phyloP scores from a whole-genome alignment of 768 basidiomycete genomes.

The Mycena floridula region DNA sequence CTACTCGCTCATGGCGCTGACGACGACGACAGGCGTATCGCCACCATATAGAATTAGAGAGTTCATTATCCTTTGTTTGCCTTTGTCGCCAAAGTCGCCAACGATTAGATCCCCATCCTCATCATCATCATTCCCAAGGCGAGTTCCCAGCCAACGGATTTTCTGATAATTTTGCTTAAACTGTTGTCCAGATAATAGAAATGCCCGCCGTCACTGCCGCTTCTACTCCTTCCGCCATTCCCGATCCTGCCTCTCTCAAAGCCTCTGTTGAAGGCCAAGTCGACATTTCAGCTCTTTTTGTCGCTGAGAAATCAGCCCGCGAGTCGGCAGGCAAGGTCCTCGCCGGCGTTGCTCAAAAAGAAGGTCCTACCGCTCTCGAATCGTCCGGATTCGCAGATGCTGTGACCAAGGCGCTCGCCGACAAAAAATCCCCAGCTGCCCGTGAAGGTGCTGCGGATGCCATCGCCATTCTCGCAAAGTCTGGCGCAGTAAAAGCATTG shows the following conservation, averaged over 20 bases:
- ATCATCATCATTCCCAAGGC: conserved; percentile 33
- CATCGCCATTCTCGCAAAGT: conserved; percentile 57
- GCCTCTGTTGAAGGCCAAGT: conserved; percentile 54
- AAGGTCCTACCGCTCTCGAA: conserved; percentile 73
- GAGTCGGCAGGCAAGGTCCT: conserved; percentile 64
- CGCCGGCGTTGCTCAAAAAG: conserved; percentile 73
- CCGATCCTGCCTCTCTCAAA: conserved; percentile 68
- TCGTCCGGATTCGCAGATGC: conserved; percentile 67
- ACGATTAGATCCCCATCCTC: conserved; percentile 15
- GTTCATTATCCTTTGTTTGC: conserved; percentile 56
- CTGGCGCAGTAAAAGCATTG: conserved; percentile 73
- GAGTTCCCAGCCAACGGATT: conserved; percentile 8
- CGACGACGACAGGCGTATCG: conserved; percentile 25
- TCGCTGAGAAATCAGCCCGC: conserved; percentile 79
- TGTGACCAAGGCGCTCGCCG: conserved; percentile 75
- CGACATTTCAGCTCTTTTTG: conserved; percentile 74
- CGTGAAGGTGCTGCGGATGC: conserved; percentile 85
- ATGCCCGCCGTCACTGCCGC: conserved; percentile 81
- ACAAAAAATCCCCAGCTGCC: conserved; percentile 92
- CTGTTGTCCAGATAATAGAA: conserved; percentile 41
- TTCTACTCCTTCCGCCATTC: conserved; percentile 40
- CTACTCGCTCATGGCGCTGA: too few species aligned
- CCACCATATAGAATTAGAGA: conserved; percentile 54
- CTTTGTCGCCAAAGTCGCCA: conserved; percentile 37
- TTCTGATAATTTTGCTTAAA: conserved; percentile 3